Base-by-base conservation (phyloP, 768 basidiomycete genomes). In the Naganishia onofrii region DNA sequence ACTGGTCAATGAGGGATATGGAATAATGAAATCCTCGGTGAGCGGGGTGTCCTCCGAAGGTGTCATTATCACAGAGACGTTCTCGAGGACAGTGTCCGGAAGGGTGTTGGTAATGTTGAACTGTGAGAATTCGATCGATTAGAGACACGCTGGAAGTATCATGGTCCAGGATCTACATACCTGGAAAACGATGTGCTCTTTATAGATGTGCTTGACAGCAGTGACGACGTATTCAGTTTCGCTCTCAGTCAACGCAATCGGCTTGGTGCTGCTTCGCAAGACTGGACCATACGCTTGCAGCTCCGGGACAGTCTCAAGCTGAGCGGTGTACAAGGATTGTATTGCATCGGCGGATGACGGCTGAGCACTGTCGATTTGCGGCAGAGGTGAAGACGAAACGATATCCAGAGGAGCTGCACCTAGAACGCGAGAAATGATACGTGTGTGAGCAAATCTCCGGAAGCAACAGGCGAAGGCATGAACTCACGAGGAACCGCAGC, bases 191-290 rank as follows among this genome's bases (percentile, higher is more conserved):
- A 98, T 80, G 78, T 97, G 92, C 71, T 93, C 91, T 79, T 88
- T 88, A 86, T 93, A 99, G 69, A 97, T 87, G 80, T 99, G 96
- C 83, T 97, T 98, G 81, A 96, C 91, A 75, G 91, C 92, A 12
- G 90, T 88, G 56, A 97, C 95, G 77, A 96, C 93, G 78, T 98
- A 99, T 82, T 98, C 96, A 4, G 93, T 98, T 82, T 97, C 96
- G 76, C 87, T 90, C 83, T 99, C 96, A 17, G 96, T 98, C 69
- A 98, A 87, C 72, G 89, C 90, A 28, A 85, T 82, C 13, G 90
- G 88, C 74, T 88, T 91, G 44, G 85, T 73, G 72, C 87, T 91
- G 85, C 92, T 97, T 82, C 89, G 92, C 77, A 94, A 84, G 63
- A 96, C 87, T 58, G 89, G 81, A 12, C 96, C 96, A 80, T 95